These are phyloP conservation scores for Vanrija humicola DNA, from an alignment of 1,284 basidiomycete genomes.

Conservation along the genomic window DNA sequence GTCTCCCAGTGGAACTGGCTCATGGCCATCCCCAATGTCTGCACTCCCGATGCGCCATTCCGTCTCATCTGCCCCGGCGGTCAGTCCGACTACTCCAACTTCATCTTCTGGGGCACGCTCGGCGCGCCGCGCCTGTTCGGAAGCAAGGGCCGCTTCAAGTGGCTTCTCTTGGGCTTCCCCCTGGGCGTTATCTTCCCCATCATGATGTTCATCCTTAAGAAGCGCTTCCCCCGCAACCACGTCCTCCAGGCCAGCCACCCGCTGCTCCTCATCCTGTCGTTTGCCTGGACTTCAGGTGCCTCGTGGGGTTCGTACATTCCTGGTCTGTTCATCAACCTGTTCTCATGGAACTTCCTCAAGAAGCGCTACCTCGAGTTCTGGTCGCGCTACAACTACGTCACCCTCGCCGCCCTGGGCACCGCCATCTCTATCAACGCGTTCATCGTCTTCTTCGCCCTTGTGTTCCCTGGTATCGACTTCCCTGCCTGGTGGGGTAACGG, in stretches of 20 bases:
- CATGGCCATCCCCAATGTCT: not conserved
- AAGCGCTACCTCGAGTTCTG: slow-evolving; percentile 1
- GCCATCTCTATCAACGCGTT: not conserved
- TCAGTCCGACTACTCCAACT: not conserved
- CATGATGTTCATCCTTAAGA: not conserved
- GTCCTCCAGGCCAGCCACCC: not conserved
- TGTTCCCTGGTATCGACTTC: not conserved
- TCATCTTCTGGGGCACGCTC: not conserved
- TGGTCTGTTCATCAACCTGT: not conserved
- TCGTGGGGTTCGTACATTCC: not conserved
- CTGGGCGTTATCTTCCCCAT: not conserved
- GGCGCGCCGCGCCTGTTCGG: not conserved
- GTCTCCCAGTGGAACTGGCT: not conserved
- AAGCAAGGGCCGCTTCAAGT: not conserved
- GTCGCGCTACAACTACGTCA: slow-evolving; percentile 1
- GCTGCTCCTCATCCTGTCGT: not conserved
- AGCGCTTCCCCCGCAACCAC: not conserved
- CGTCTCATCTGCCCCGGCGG: not conserved
- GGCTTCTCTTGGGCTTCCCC: not conserved
- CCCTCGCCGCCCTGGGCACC: not conserved
- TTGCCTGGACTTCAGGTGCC: not conserved
- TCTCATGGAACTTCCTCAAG: not conserved
- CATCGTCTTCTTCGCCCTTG: not conserved
- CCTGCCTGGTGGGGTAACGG: not conserved
- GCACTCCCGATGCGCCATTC: not conserved